Conservation (phyloP, 345 rosid genomes). For the Punica granatum region DNA sequence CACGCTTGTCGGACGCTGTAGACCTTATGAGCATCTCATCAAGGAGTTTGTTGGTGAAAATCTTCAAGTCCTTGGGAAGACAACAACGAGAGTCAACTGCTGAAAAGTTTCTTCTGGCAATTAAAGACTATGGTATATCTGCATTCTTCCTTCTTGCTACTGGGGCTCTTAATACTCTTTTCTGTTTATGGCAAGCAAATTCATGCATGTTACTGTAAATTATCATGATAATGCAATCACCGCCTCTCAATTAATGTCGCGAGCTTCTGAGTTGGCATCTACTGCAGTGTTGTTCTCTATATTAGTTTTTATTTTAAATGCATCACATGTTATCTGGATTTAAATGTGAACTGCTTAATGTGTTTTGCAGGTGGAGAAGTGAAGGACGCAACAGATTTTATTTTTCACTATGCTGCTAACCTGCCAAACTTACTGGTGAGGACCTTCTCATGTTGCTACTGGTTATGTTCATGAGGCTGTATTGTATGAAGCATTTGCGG, state of each 20-base stretch:
- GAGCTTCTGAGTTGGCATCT: not conserved
- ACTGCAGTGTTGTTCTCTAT: not conserved
- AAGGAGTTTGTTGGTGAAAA: conserved; percentile 17
- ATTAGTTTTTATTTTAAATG: not conserved
- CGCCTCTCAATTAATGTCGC: not conserved
- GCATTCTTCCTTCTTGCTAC: conserved; percentile 7
- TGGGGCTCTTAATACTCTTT: not conserved
- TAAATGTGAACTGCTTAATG: not conserved
- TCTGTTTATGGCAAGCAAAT: not conserved
- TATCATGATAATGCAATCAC: not conserved
- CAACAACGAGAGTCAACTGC: conserved; percentile 43
- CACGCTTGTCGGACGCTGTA: conserved; percentile 44
- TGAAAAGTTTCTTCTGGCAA: conserved; percentile 39
- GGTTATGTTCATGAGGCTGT: conserved; percentile 29
- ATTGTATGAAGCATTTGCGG: not conserved
- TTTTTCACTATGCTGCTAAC: conserved; percentile 43
- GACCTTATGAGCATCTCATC: conserved; percentile 55
- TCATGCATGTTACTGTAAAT: not conserved
- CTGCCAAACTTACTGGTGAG: conserved; percentile 68
- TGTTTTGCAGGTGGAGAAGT: conserved; percentile 39
- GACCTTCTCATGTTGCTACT: conserved; percentile 44
- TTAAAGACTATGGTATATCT: conserved; percentile 43
- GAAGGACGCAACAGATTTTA: conserved; percentile 47
- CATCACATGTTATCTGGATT: not conserved
- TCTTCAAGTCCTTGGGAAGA: conserved; percentile 66